These are phyloP conservation scores for Prunus mume DNA, from an alignment of 306 rosid genomes.

Conservation along the genomic window DNA sequence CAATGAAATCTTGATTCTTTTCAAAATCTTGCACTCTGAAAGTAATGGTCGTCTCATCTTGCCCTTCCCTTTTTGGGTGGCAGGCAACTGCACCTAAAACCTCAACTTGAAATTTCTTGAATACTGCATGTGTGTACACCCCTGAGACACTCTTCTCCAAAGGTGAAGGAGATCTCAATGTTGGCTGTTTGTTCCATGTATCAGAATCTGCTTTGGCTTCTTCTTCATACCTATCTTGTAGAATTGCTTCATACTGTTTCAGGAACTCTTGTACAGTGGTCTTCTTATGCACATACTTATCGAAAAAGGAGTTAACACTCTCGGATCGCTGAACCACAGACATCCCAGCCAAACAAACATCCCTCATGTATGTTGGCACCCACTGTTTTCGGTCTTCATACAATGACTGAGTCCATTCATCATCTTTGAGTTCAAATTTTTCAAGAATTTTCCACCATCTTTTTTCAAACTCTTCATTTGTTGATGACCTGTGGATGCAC, in stretches of 20 bases:
- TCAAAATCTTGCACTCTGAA: constrained; percentile 86
- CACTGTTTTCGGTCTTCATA: constrained; percentile 80
- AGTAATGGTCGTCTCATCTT: constrained; percentile 53
- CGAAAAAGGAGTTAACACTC: constrained; percentile 88
- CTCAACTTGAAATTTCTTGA: constrained; percentile 93
- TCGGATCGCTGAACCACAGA: constrained; percentile 83
- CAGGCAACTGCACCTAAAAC: constrained; percentile 93
- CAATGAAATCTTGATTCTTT: constrained; percentile 62
- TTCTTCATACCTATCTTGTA: constrained; percentile 97
- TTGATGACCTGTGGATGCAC: constrained; percentile 78
- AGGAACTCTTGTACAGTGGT: constrained; percentile 83
- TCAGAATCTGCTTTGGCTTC: constrained; percentile 99
- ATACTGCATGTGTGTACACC: constrained; percentile 72
- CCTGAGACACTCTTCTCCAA: constrained; percentile 89
- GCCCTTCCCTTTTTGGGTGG: constrained; percentile 77
- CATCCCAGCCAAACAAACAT: constrained; percentile 84
- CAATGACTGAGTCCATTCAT: constrained; percentile 69
- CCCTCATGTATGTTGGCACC: constrained; percentile 81
- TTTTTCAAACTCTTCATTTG: constrained; percentile 79
- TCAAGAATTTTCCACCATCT: constrained; percentile 81
- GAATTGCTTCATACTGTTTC: constrained; percentile 73
- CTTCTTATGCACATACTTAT: constrained; percentile 91
- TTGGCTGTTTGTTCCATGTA: constrained; percentile 78
- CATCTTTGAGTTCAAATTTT: constrained; percentile 74
- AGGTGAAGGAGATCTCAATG: constrained; percentile 86